These are phyloP conservation scores for Trichosanthes cucumerina DNA, from an alignment of 306 rosid species.

Conservation along the genomic window DNA sequence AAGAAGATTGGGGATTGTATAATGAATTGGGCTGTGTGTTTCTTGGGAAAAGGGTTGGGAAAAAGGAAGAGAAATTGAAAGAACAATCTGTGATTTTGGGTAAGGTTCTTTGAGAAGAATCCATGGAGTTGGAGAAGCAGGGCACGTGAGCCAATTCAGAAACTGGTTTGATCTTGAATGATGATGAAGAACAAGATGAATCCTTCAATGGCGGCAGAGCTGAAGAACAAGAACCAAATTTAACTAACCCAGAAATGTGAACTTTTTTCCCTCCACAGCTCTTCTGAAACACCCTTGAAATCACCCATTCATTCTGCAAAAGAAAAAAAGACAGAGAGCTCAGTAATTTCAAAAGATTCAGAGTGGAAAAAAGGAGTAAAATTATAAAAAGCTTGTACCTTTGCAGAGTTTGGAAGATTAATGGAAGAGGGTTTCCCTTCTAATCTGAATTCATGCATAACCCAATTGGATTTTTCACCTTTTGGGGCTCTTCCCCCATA, in stretches of 20 bases:
- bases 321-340: neutral
- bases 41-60: conserved; percentile 24
- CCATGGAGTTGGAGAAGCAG: conserved; percentile 94
- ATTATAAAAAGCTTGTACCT: conserved; percentile 23
- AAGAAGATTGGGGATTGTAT: conserved; percentile 9
- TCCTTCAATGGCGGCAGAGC: conserved; percentile 56
- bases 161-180: conserved; percentile 22
- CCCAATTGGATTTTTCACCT: conserved; percentile 91
- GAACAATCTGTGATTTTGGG: conserved; percentile 16
- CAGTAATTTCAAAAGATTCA: neutral
- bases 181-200: conserved; percentile 31
- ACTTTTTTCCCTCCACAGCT: conserved; percentile 59
- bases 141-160: conserved; percentile 71
- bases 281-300: conserved; percentile 81
- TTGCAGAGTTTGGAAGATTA: conserved; percentile 71
- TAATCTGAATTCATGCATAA: conserved; percentile 82
- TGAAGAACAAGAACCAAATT: conserved; percentile 24
- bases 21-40: conserved; percentile 25
- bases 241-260: conserved; percentile 47
- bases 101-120: conserved; percentile 32
- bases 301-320: conserved; percentile 88
- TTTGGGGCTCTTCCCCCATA: conserved; percentile 91
- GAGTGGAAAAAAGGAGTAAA: too few relatives aligned
- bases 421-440: conserved; percentile 58
- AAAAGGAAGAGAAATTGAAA: neutral